Evolutionary conservation across 1,284 basidiomycete genomes (phyloP).

Genomic region (Phlebopus sp.): DNA sequence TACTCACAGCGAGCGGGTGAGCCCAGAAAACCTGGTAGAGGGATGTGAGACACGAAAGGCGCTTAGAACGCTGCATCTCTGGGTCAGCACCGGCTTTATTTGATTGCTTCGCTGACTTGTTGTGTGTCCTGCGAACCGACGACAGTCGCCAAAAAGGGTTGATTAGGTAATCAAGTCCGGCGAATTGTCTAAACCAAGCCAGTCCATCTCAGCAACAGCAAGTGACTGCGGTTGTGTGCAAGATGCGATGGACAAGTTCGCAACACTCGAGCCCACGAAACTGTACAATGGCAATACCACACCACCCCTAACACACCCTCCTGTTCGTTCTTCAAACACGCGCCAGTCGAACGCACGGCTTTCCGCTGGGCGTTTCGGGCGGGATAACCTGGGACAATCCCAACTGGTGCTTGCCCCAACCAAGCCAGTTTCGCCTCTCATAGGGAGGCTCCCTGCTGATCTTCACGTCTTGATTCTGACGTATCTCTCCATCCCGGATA

Average conservation of each 20-base stretch:
- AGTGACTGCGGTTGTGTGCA: slow-evolving; percentile 1
- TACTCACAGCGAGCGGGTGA: slow-evolving; percentile 18
- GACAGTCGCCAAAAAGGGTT: slow-evolving; percentile 16
- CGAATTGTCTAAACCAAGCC: no score
- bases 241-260: slow-evolving; percentile 71
- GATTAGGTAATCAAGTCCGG: slow-evolving; percentile 13
- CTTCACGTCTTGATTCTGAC: slow-evolving; percentile 72
- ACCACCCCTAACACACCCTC: slow-evolving; percentile 1
- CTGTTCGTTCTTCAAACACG: slow-evolving; percentile 1
- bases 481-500: slow-evolving; percentile 73
- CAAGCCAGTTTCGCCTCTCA: slow-evolving; percentile 25
- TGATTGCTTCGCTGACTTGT: slow-evolving; percentile 15
- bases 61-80: slow-evolving; percentile 20
- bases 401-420: slow-evolving; percentile 28
- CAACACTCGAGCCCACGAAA: slow-evolving; percentile 70
- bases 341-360: slow-evolving; percentile 4
- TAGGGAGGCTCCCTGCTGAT: slow-evolving; percentile 78
- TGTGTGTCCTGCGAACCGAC: slow-evolving; percentile 12
- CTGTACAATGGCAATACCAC: slow-evolving; percentile 46
- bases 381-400: slow-evolving; percentile 22
- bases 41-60: slow-evolving; percentile 12
- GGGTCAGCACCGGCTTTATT: slow-evolving; percentile 27
- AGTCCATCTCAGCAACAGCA: no score
- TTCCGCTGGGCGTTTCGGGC: slow-evolving; percentile 12
- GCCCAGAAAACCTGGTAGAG: slow-evolving; percentile 28